phyloP scores from a whole-genome alignment of 2,329 filamentous ascomycete genomes.

The Beauveria australis region DNA sequence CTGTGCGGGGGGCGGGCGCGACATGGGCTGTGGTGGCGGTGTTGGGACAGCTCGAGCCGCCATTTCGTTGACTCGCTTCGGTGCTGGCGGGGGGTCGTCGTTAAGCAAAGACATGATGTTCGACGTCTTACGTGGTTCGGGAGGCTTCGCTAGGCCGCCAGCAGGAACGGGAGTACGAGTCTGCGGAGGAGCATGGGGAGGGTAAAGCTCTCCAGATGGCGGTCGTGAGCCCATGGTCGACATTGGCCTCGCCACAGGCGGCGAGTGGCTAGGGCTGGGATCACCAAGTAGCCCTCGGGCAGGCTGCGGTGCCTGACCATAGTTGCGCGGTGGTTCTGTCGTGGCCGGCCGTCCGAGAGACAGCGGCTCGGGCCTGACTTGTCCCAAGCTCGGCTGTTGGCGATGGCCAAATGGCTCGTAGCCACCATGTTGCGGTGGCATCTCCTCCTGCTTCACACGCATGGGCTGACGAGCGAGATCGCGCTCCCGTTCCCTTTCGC shows the following conservation, averaged over 20 bases:
- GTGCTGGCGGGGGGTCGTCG: constrained; percentile 44
- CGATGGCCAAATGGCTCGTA: constrained; percentile 37
- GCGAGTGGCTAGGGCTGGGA: constrained; percentile 27
- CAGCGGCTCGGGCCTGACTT: constrained; percentile 32
- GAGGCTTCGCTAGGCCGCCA: constrained; percentile 30
- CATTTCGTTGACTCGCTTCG: constrained; percentile 45
- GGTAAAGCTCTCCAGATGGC: constrained; percentile 21
- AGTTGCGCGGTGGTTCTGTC: constrained; percentile 36
- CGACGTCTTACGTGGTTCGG: constrained; percentile 51
- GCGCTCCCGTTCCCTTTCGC: constrained; percentile 18
- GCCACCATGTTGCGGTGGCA: constrained; percentile 28
- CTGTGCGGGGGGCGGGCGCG: constrained; percentile 30
- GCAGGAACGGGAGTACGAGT: constrained; percentile 17
- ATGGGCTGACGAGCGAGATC: constrained; percentile 18
- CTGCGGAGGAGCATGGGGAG: constrained; percentile 24
- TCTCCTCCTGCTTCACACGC: constrained; percentile 43
- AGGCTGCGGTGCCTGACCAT: constrained; percentile 27
- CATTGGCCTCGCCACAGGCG: constrained; percentile 30
- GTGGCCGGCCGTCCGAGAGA: constrained; percentile 30
- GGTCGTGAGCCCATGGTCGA: constrained; percentile 22
- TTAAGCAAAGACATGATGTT: constrained; percentile 57
- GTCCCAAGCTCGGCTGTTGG: constrained; percentile 30
- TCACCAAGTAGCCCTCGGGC: constrained; percentile 34
- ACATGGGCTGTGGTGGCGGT: constrained; percentile 40
- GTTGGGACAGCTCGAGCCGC: constrained; percentile 38